Base-by-base conservation (phyloP, 208 protist species). In the Strigomonas galati region DNA sequence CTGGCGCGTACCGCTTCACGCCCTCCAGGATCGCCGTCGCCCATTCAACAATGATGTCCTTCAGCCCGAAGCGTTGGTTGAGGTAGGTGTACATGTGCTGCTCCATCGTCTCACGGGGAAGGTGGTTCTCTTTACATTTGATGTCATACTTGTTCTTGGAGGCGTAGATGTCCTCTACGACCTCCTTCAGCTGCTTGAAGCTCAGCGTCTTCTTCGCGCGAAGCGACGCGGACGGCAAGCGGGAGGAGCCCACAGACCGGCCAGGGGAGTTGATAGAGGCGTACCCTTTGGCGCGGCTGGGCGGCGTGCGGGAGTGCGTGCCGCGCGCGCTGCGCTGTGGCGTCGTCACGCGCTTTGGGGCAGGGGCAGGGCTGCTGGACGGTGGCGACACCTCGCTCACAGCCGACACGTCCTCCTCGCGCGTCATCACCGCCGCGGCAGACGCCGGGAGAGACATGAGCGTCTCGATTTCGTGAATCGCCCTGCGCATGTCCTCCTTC, bases 41-140 rank as follows among this genome's bases (percentile, higher is more conserved):
- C 72, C 83, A 96, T 43, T 96, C 89, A 15, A 85, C 37, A 51
- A 97, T 94, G 19, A 98, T 70, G 40, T 87, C 78, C 44, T 84
- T 79, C 46, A 97, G 71, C 0, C 91, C 90, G 71, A 97, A 97
- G n/a, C 82, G 80, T 53, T 96, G 85, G 64, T 90, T 96, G 19
- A 97, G 78, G 68, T 84, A 96, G 12, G 91, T 97, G 76, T 95
- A 92, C 75, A 97, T 86, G 80, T 97, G 88, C 69, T 97, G 87
- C 74, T 97, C 87, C 87, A 98, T 91, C 23, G 92, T 97, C 72
- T 97, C 89, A 32, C 76, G 77, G 23, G 92, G 91, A 10, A 97
- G 72, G 44, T 84, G 62, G 46, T 59, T 79, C 35, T 85, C 74
- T 19, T 60, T 65, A 73, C 89, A 96, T 58, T 91, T 95, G n/a